These are phyloP conservation scores for Microdochium trichocladiopsis DNA, from an alignment of 2,329 filamentous ascomycete species.

Conservation along the genomic window DNA sequence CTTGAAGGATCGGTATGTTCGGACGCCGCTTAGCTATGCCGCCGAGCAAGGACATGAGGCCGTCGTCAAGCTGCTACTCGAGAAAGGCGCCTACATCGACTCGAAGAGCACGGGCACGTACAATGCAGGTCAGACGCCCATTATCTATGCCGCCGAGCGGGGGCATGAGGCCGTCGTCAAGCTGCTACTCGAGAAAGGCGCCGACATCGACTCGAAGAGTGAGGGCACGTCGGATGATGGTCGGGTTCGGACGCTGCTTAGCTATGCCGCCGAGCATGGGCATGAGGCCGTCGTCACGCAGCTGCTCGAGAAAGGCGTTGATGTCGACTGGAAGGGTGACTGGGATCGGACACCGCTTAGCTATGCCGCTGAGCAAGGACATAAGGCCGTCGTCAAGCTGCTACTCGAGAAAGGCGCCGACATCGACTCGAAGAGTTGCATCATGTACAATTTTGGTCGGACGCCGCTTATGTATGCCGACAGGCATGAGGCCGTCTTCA, in stretches of 20 bases:
- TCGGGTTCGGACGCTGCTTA: neutral
- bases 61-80: neutral
- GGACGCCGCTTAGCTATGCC: neutral
- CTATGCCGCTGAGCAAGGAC: neutral
- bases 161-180: neutral
- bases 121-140: neutral
- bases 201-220: neutral
- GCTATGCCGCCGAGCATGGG: neutral
- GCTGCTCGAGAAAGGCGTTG: neutral
- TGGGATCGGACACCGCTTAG: neutral
- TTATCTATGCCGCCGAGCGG: neutral
- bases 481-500: neutral
- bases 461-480: neutral
- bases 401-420: too few relatives aligned
- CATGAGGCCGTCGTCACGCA: neutral
- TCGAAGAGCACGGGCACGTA: neutral
- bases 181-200: neutral
- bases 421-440: neutral
- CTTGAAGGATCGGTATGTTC: too few relatives aligned
- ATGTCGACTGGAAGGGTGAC: neutral
- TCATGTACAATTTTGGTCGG: neutral
- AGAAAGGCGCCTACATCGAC: neutral
- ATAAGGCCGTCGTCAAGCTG: neutral
- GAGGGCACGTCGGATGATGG: too few relatives aligned
- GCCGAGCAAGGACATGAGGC: neutral